Evolutionary conservation across 208 protist genomes (phyloP).

Genomic region (Acanthamoeba triangularis): DNA sequence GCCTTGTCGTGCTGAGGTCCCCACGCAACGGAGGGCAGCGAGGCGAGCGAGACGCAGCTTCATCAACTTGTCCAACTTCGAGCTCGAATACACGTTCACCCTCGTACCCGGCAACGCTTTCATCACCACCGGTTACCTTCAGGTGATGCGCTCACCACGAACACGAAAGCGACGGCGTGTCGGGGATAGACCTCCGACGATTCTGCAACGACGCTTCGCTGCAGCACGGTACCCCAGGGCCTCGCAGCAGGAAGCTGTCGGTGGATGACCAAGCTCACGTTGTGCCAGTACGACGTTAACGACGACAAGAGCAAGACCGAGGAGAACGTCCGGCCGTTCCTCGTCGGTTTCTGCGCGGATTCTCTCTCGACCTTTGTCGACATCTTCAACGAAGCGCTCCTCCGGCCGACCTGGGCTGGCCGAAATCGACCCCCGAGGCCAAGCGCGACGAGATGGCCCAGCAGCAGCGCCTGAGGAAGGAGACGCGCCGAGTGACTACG

Average conservation of each 20-base stretch:
- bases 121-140: slow-evolving; percentile 7
- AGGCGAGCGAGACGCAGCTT: background rate
- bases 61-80: slow-evolving; percentile 28
- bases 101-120: slow-evolving; percentile 28
- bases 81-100: background rate
- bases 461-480: background rate
- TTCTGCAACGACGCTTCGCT: background rate
- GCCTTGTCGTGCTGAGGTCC: too few relatives aligned
- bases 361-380: background rate
- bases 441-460: background rate
- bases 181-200: background rate
- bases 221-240: background rate
- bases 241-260: background rate
- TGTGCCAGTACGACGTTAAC: slow-evolving; percentile 28
- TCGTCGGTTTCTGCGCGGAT: background rate
- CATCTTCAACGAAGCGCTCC: background rate
- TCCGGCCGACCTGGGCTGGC: slow-evolving; percentile 9
- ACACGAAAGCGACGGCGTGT: background rate
- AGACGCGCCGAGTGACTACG: background rate
- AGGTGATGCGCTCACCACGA: background rate
- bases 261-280: slow-evolving; percentile 22
- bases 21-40: background rate
- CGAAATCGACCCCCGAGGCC: background rate
- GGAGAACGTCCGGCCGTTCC: background rate
- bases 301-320: background rate